Conservation (phyloP, 305 asterid species). For the Fraxinus floribunda region DNA sequence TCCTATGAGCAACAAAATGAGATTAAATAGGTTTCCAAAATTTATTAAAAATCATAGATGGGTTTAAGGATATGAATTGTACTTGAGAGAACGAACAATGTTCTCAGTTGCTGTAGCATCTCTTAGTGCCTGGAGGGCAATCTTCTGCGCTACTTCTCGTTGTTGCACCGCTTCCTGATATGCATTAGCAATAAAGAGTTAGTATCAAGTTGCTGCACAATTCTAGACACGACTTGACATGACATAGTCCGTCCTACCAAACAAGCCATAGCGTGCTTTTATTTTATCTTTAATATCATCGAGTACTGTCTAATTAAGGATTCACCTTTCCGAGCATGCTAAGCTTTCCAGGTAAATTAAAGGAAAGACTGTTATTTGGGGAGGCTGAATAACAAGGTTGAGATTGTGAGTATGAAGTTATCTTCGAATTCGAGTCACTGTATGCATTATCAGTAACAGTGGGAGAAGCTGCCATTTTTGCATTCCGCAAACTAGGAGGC, state of each 20-base stretch:
- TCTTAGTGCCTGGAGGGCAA: slow-evolving; percentile 89
- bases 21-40: background rate
- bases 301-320: background rate
- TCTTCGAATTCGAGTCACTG: slow-evolving; percentile 31
- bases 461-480: slow-evolving; percentile 41
- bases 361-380: slow-evolving; percentile 39
- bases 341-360: slow-evolving; percentile 86
- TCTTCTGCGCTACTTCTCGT: slow-evolving; percentile 76
- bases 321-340: slow-evolving; percentile 74
- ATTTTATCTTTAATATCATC: background rate
- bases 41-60: background rate
- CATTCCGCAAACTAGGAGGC: slow-evolving; percentile 62
- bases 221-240: background rate
- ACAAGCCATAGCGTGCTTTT: background rate
- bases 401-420: slow-evolving; percentile 35
- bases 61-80: slow-evolving; percentile 7
- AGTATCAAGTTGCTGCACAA: background rate
- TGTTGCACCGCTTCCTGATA: slow-evolving; percentile 87
- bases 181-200: background rate
- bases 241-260: background rate
- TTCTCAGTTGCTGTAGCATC: slow-evolving; percentile 93
- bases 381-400: slow-evolving; percentile 40
- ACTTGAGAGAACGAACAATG: slow-evolving; percentile 80
- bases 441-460: slow-evolving; percentile 31
- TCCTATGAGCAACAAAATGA: slow-evolving; percentile 37